Conservation (phyloP, 2,329 filamentous ascomycete genomes). For the Aspergillus awamori region DNA sequence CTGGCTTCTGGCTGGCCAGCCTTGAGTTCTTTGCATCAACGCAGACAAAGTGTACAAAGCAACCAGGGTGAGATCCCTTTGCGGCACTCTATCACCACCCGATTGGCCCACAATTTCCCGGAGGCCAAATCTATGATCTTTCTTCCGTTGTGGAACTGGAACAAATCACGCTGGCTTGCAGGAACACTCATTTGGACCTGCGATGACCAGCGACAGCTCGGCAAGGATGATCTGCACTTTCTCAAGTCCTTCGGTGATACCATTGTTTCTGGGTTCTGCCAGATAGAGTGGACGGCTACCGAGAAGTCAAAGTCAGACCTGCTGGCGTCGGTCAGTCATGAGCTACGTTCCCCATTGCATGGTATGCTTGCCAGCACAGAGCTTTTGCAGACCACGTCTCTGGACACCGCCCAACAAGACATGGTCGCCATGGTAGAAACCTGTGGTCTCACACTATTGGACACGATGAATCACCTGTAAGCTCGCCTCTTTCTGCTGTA, state of each 20-base stretch:
- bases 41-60: constrained; percentile 1
- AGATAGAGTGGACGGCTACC: constrained; percentile 35
- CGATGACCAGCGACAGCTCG: constrained; percentile 24
- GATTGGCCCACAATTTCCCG: constrained; percentile 25
- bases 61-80: background rate
- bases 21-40: background rate
- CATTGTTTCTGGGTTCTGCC: constrained; percentile 39
- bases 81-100: constrained; percentile 11
- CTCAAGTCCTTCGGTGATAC: constrained; percentile 40
- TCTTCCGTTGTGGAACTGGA: constrained; percentile 40
- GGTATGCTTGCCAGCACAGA: constrained; percentile 55
- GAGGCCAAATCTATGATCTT: constrained; percentile 33
- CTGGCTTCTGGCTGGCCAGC: background rate
- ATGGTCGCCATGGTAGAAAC: constrained; percentile 54
- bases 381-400: constrained; percentile 50
- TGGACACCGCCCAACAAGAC: constrained; percentile 44
- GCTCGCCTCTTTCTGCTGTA: background rate
- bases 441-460: constrained; percentile 55
- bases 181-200: constrained; percentile 34
- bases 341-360: constrained; percentile 53
- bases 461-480: constrained; percentile 47
- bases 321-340: constrained; percentile 56
- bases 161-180: constrained; percentile 38
- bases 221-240: constrained; percentile 36
- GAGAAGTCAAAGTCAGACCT: constrained; percentile 57